phyloP scores from a whole-genome alignment of 768 basidiomycete genomes.

The Albatrellus ellisii region DNA sequence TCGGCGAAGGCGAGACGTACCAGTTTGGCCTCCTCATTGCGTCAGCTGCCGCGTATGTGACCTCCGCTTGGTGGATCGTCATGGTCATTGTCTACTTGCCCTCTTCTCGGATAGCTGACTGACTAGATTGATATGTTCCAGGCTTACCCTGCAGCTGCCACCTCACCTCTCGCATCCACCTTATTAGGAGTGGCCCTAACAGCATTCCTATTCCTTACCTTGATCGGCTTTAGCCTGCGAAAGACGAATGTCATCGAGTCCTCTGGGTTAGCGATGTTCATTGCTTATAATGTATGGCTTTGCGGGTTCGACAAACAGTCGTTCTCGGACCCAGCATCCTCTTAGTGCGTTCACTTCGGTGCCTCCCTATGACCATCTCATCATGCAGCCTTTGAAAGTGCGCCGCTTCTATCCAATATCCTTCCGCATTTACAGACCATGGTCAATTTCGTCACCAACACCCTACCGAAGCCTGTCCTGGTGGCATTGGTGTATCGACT shows the following conservation, averaged over 20 bases:
- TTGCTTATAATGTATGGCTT: conserved; percentile 86
- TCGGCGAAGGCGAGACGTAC: conserved; percentile 58
- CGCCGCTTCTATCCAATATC: conserved; percentile 66
- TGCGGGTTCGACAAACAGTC: conserved; percentile 71
- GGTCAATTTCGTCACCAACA: conserved; percentile 72
- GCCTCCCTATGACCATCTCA: background rate
- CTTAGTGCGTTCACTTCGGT: conserved; percentile 42
- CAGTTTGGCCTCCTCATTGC: conserved; percentile 69
- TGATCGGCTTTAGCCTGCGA: conserved; percentile 81
- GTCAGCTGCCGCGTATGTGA: conserved; percentile 68
- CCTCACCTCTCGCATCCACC: conserved; percentile 79
- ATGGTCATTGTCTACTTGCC: conserved; percentile 33
- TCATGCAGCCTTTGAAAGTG: conserved; percentile 26
- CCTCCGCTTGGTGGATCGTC: conserved; percentile 80
- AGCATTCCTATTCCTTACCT: conserved; percentile 78
- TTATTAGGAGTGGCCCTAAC: conserved; percentile 81
- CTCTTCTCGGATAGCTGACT: background rate
- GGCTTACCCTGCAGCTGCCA: conserved; percentile 75
- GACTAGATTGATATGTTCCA: conserved; percentile 17
- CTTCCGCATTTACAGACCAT: conserved; percentile 71
- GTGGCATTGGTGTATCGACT: conserved; percentile 71
- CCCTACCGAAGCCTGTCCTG: conserved; percentile 74
- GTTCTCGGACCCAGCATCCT: conserved; percentile 58
- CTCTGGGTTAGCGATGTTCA: conserved; percentile 72
- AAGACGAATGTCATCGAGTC: conserved; percentile 92